Evolutionary conservation across 768 basidiomycete genomes (phyloP), one percentile per base, ranked within the genome.

Genomic region (Russula brevipes): DNA sequence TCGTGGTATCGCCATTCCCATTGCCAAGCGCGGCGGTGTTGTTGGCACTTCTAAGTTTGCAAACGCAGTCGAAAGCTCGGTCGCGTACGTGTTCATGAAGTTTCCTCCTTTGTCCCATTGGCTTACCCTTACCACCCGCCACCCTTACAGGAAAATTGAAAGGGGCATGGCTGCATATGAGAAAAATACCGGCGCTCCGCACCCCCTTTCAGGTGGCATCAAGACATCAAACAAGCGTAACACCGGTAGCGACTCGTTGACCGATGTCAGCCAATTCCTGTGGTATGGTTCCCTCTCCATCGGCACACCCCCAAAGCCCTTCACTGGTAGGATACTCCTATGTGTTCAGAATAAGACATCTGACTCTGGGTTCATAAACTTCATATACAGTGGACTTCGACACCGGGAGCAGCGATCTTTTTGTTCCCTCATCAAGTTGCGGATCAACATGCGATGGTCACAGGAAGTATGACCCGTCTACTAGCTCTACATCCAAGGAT

Each of bases 381-480:
- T 30, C 6, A 16, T 14, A 42, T 35, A 33, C 41, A 57, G 71
- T 80, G 59, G 76, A 78, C 65, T 78, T 80, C 60, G 79, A 80
- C 68, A 79, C 71, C 1, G 71, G 71, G 9, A 69, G 66, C 52
- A 65, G 66, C 57, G 69, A 77, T 63, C 61, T 78, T 55, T 69
- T 74, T 69, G 66, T 81, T 36, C 77, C 79, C 7, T 63, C 63
- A 6, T n/a, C 67, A 31, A 35, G 49, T 45, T 78, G 78, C 58
- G 56, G 41, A 38, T 50, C 52, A 38, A 69, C 66, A 35, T 81
- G 80, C 61, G 17, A 61, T 9, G 60, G 66, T 0, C 66, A 67
- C 33, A n/a, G 9, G 0, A 2, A 7, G 42, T 65, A 67, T 45
- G 1, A 54, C n/a, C 53, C 65, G 16, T n/a, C 6, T 12, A 4